Evolutionary conservation across 768 basidiomycete species (phyloP).

Genomic region (Dentipellis sp.): DNA sequence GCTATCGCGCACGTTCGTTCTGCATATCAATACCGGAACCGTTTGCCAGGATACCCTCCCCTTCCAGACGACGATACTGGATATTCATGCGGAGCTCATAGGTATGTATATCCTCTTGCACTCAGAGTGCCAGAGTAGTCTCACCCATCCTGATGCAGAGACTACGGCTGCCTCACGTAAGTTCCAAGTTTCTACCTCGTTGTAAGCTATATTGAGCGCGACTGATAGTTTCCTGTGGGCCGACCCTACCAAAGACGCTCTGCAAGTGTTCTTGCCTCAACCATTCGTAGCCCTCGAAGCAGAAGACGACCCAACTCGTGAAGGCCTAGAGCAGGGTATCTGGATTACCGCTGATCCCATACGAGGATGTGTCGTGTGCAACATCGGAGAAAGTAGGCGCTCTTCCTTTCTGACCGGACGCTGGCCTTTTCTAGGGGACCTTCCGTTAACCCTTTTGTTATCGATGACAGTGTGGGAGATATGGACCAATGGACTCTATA

Average conservation of each 20-base stretch:
- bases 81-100: slow-evolving; percentile 86
- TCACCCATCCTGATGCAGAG: slow-evolving; percentile 34
- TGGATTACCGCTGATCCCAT: slow-evolving; percentile 87
- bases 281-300: slow-evolving; percentile 23
- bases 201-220: slow-evolving; percentile 2
- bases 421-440: neutral
- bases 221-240: slow-evolving; percentile 70
- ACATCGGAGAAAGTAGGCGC: slow-evolving; percentile 80
- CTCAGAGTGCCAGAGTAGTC: neutral
- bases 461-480: slow-evolving; percentile 72
- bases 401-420: neutral
- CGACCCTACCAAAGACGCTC: slow-evolving; percentile 68
- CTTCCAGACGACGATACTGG: slow-evolving; percentile 73
- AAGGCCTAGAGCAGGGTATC: slow-evolving; percentile 45
- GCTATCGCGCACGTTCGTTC: neutral
- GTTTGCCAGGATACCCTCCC: slow-evolving; percentile 67
- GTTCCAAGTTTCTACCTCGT: slow-evolving; percentile 12
- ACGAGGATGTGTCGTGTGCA: slow-evolving; percentile 78
- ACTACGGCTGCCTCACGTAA: slow-evolving; percentile 88
- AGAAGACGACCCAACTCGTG: slow-evolving; percentile 30
- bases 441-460: neutral
- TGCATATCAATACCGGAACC: too few species aligned
- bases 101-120: slow-evolving; percentile 31
- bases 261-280: slow-evolving; percentile 68
- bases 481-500: slow-evolving; percentile 84